Evolutionary conservation across 75 land plant genomes (phyloP).

Genomic region (Cupressus sempervirens): DNA sequence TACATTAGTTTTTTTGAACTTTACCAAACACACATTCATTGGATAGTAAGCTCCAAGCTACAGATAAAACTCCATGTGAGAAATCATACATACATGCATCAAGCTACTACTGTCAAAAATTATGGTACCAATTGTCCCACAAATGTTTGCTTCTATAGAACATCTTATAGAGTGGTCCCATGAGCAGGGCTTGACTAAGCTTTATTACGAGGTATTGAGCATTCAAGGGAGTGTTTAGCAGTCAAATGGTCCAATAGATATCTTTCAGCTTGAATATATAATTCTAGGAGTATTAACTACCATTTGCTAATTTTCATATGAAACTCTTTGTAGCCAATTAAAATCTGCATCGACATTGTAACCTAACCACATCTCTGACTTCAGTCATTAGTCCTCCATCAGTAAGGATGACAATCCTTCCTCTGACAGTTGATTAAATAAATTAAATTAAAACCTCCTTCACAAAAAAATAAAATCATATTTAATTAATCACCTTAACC

Average conservation of each 20-base stretch:
- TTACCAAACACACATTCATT: not conserved
- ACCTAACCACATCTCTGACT: too few species aligned
- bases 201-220: not conserved
- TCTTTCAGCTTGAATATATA: not conserved
- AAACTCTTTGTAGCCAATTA: not conserved
- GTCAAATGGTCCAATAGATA: not conserved
- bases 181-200: not conserved
- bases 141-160: not conserved
- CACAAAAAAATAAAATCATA: too few species aligned
- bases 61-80: not conserved
- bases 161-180: not conserved
- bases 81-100: not conserved
- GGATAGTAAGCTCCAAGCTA: not conserved
- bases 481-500: too few species aligned
- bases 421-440: too few species aligned
- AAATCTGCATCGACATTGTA: too few species aligned
- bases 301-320: not conserved
- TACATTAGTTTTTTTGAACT: not conserved
- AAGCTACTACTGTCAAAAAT: not conserved
- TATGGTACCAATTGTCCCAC: not conserved
- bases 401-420: too few species aligned
- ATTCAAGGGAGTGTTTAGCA: not conserved
- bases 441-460: too few species aligned
- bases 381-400: too few species aligned
- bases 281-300: not conserved